A percentile compares a stretch with the other conserved stretches of the same genome.
Evolutionary conservation across 208 protist species (phyloP).

Genomic region (Endotrypanum monterogeii): DNA sequence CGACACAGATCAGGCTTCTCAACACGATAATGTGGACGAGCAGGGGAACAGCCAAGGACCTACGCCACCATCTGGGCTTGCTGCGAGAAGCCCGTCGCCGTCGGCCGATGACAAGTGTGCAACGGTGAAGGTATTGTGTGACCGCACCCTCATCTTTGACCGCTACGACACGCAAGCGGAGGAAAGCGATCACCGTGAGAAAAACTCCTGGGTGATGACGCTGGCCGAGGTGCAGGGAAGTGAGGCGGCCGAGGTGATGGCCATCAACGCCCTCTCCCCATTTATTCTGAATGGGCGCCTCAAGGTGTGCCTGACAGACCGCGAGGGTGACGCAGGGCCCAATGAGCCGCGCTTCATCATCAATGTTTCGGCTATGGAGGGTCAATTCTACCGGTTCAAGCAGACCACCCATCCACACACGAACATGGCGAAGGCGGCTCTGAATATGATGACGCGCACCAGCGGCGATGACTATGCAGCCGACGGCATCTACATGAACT

Average conservation of each 20-base stretch:
- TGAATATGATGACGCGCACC: conserved; percentile 99
- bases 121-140: conserved; percentile 10
- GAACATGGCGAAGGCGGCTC: conserved; percentile 98
- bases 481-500: conserved; percentile 97
- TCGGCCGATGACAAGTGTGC: conserved; percentile 5
- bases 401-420: conserved; percentile 96
- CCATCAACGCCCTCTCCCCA: conserved; percentile 97
- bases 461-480: conserved; percentile 89
- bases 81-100: not conserved
- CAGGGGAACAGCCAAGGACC: not conserved
- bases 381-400: conserved; percentile 94
- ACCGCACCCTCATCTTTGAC: conserved; percentile 70
- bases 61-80: conserved; percentile 8
- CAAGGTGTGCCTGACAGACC: conserved; percentile 83
- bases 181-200: conserved; percentile 82
- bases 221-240: conserved; percentile 89
- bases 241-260: conserved; percentile 95
- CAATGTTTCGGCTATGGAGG: conserved; percentile 99
- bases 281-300: conserved; percentile 95
- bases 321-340: conserved; percentile 53
- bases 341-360: conserved; percentile 93
- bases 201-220: conserved; percentile 93
- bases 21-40: not conserved
- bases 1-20: conserved; percentile 7
- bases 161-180: conserved; percentile 91